These are phyloP conservation scores for Jacaranda copaia DNA, from an alignment of 257 asterid species.

Conservation along the genomic window DNA sequence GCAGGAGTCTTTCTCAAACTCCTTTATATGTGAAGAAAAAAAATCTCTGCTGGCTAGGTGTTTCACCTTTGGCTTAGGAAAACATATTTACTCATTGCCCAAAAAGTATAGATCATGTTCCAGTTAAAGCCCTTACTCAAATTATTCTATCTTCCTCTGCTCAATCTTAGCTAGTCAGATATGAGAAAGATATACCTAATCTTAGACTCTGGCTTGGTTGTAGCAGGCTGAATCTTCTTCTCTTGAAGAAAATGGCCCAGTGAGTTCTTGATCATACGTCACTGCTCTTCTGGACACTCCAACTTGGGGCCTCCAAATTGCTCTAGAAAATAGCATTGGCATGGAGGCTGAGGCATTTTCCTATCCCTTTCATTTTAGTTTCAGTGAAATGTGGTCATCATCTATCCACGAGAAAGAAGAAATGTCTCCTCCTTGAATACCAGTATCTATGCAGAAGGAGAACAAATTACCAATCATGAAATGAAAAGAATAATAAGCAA, in stretches of 20 bases:
- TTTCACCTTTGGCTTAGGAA: background rate
- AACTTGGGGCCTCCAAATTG: background rate
- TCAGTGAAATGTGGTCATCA: background rate
- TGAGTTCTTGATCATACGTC: background rate
- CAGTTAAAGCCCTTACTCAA: constrained; percentile 11
- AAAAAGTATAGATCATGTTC: background rate
- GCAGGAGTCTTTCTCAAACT: constrained; percentile 10
- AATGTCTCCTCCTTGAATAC: background rate
- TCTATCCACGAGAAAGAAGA: background rate
- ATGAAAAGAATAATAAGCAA: too few relatives aligned
- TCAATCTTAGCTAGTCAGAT: constrained; percentile 8
- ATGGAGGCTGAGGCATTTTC: background rate
- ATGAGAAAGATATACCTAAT: background rate
- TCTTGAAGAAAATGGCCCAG: constrained; percentile 1
- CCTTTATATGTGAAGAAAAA: background rate
- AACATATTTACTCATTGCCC: background rate
- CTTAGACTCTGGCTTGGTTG: too few relatives aligned
- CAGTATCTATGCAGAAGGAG: too few relatives aligned
- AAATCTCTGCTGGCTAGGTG: constrained; percentile 9
- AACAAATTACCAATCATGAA: too few relatives aligned
- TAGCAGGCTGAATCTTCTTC: background rate
- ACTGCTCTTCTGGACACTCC: too few relatives aligned
- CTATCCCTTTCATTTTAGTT: background rate
- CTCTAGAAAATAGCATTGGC: background rate
- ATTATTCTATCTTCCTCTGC: constrained; percentile 2